These are phyloP conservation scores for Vigna reflexopilosa DNA, from an alignment of 306 rosid genomes.

Conservation along the genomic window DNA sequence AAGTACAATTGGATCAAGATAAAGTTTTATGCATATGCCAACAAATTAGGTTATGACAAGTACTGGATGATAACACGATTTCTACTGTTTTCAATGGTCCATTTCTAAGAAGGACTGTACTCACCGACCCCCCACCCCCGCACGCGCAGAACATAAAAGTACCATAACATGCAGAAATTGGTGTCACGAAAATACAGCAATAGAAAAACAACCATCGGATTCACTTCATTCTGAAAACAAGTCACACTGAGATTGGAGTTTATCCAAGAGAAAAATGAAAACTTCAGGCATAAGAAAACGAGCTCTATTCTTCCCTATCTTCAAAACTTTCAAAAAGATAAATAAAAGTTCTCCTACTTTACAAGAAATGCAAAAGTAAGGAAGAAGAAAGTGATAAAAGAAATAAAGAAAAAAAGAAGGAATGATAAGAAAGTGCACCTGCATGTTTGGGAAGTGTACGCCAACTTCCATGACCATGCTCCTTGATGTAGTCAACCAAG, in stretches of 20 bases:
- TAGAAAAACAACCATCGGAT: not conserved
- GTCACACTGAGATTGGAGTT: not conserved
- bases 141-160: not conserved
- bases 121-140: not conserved
- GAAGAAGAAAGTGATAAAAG: not conserved
- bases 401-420: no score
- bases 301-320: slow-evolving; percentile 1
- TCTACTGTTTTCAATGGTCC: not conserved
- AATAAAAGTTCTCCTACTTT: not conserved
- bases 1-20: slow-evolving; percentile 11
- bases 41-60: not conserved
- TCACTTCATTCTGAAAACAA: not conserved
- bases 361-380: not conserved
- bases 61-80: not conserved
- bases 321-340: not conserved
- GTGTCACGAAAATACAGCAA: not conserved
- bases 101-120: not conserved
- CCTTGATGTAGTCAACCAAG: slow-evolving; percentile 53
- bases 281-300: slow-evolving; percentile 14
- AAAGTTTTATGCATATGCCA: not conserved
- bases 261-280: slow-evolving; percentile 23
- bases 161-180: slow-evolving; percentile 5
- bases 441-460: slow-evolving; percentile 65
- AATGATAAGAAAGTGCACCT: slow-evolving; percentile 40
- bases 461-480: slow-evolving; percentile 67